Base-by-base conservation (phyloP, 805 yeast species). In the Brettanomyces anomalus region DNA sequence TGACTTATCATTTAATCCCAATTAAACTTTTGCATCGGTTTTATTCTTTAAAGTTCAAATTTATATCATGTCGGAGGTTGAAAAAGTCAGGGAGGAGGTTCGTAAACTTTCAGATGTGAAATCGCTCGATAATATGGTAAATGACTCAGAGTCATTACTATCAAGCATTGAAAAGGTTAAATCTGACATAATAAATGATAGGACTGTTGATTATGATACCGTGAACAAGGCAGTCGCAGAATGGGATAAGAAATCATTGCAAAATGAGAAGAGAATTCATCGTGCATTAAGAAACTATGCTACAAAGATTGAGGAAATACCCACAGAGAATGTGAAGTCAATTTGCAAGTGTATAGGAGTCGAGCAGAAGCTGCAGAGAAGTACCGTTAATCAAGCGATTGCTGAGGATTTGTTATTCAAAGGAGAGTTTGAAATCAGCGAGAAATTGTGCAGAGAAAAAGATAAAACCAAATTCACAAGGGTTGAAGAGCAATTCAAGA, bases 401-500 rank as follows among this genome's bases (percentile, higher is more conserved):
- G 49, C 56, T 5, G 53, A 60, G 55, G 65, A 63, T 46, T 44
- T 63, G 17, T 36, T 63, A 21, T 43, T 65, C 35, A 53, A 54
- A 15, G 66, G 65, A 1, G 49, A 57, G 15, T 58, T 62, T 43
- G 58, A 52, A 2, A 48, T 53, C 15, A 30, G 47, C 1, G 43
- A 53, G 41, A 58, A 42, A 39, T 54, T 61, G 41, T 56, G 55
- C 40, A 56, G 47, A 39, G 68, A 56, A 40, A 55, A 55, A 39
- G 59, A 39, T 40, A 60, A 49, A 51, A 50, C 34, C 3, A 37
- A 55, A 2, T 62, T 62, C 15, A 46, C 41, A 5, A 54, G 52
- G 21, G 48, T 65, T 5, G 52, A 72, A 3, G 43, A 47, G 2
- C 64, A 64, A 19, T 72, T 76, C 45, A 53, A 59, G 5, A 54